A percentile compares a stretch with the other conserved stretches of the same genome.
These are phyloP conservation scores for Phytophthora tentaculata DNA, from an alignment of 352 stramenopile species.

Conservation along the genomic window DNA sequence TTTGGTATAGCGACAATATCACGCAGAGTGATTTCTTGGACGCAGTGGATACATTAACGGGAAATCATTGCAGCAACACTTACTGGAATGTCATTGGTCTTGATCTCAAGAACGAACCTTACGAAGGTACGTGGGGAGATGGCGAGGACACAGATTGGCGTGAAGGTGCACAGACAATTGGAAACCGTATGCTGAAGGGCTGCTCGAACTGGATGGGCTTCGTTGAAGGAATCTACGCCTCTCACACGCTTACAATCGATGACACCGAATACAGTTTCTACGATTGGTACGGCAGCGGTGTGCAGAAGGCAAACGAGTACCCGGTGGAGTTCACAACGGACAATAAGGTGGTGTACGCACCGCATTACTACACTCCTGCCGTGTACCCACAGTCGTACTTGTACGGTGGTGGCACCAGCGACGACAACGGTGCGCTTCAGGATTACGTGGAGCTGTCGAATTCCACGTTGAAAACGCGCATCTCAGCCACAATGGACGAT, in stretches of 20 bases:
- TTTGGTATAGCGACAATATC: slow-evolving; percentile 51
- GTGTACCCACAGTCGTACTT: slow-evolving; percentile 67
- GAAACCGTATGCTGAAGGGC: slow-evolving; percentile 59
- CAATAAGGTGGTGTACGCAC: slow-evolving; percentile 72
- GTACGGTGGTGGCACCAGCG: slow-evolving; percentile 43
- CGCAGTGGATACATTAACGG: slow-evolving; percentile 53
- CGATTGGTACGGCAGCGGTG: slow-evolving; percentile 64
- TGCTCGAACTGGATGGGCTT: slow-evolving; percentile 70
- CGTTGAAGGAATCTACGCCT: slow-evolving; percentile 60
- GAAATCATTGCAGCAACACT: slow-evolving; percentile 51
- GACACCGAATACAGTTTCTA: slow-evolving; percentile 50
- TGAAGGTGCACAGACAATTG: slow-evolving; percentile 49
- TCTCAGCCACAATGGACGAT: slow-evolving; percentile 61
- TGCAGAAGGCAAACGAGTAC: slow-evolving; percentile 42
- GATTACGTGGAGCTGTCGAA: slow-evolving; percentile 62
- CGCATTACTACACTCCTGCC: slow-evolving; percentile 70
- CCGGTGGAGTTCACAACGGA: slow-evolving; percentile 45
- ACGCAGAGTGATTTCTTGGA: slow-evolving; percentile 47
- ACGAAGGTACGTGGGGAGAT: slow-evolving; percentile 58
- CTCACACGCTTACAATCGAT: slow-evolving; percentile 45
- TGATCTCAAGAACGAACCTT: slow-evolving; percentile 72
- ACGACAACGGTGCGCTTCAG: slow-evolving; percentile 29
- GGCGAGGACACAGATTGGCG: slow-evolving; percentile 47
- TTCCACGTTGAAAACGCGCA: slow-evolving; percentile 38
- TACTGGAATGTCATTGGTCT: slow-evolving; percentile 85